These are phyloP conservation scores for Dictyostelium discoideum DNA, from an alignment of 78 protist species.

Conservation along the genomic window DNA sequence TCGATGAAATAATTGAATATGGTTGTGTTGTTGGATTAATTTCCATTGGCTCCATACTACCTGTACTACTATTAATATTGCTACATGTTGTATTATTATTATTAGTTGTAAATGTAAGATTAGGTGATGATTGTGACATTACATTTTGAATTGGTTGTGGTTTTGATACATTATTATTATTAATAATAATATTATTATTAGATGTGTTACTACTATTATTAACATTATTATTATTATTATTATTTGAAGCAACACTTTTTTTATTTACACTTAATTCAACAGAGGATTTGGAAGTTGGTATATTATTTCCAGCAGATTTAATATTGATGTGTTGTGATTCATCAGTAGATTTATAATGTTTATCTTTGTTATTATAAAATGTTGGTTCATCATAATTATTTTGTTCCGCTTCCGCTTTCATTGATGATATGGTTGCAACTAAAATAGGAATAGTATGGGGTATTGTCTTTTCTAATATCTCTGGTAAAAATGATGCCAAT, in stretches of 20 bases:
- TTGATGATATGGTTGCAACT: conserved; percentile 32
- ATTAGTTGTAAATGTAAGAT: not conserved
- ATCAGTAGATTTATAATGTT: not conserved
- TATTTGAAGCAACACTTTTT: not conserved
- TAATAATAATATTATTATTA: not conserved
- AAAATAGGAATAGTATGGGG: conserved; percentile 64
- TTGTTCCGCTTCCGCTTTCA: not conserved
- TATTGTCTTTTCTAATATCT: conserved; percentile 47
- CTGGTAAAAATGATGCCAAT: conserved; percentile 30
- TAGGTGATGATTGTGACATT: conserved; percentile 26
- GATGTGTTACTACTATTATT: not conserved
- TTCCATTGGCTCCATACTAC: conserved; percentile 19
- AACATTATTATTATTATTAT: not conserved
- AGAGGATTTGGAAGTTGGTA: not conserved
- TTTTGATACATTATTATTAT: not conserved
- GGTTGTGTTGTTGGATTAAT: conserved; percentile 3
- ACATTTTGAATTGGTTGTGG: not conserved
- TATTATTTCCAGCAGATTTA: not conserved
- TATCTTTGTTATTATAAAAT: conserved; percentile 18
- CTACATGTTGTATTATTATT: not conserved
- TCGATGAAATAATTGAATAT: not conserved
- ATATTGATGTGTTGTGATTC: not conserved
- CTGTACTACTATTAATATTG: not conserved
- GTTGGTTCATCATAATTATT: not conserved
- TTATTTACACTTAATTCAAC: not conserved